Evolutionary conservation across 148 eudicot species (phyloP), one percentile per base, ranked within the genome.

Genomic region (Beta vulgaris): DNA sequence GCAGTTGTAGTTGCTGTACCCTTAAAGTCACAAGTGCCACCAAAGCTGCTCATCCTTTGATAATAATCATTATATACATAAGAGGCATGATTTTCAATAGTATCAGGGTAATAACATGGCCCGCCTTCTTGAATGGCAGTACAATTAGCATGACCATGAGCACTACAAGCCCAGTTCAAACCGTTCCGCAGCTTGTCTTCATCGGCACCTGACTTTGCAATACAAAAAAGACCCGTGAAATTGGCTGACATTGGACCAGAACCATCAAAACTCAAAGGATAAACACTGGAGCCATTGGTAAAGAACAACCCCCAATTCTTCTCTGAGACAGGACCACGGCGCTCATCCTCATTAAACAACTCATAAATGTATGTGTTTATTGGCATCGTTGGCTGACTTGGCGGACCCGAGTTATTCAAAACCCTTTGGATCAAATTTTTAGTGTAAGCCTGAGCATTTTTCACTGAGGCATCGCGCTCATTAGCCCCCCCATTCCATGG

Each of bases 161-260:
- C 88, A 53, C 99, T 96, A 78, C 99, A 95, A 79, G 99, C 99
- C 97, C 97, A 95, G 74, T 89, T 81, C 80, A 95, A 77, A 39
- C 92, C 99, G 69, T 73, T 79, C 76, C 82, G 82, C 86, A 95
- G 78, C 71, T 86, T 82, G 62, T 78, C 84, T 29, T 82, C 43
- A 68, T 92, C 93, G 0, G 91, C 91, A 71, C 86, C 94, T 75
- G 55, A 74, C 80, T 78, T 86, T 2, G 91, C 91, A 18, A 95
- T 72, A 78, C 99, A 95, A 81, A 90, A 95, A 44, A 68, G 86
- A 23, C 63, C 82, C 0, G 93, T 82, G 63, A 90, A 79, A 74
- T 92, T 90, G 69, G 85, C 86, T 16, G 68, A 31, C 21, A 57
- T 73, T 76, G 44, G 76, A 44, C 61, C 79, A 6, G 91, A 78